These are phyloP conservation scores for Debaryomycetaceae sp. DNA, from an alignment of 1,139 yeast species.

Conservation along the genomic window DNA sequence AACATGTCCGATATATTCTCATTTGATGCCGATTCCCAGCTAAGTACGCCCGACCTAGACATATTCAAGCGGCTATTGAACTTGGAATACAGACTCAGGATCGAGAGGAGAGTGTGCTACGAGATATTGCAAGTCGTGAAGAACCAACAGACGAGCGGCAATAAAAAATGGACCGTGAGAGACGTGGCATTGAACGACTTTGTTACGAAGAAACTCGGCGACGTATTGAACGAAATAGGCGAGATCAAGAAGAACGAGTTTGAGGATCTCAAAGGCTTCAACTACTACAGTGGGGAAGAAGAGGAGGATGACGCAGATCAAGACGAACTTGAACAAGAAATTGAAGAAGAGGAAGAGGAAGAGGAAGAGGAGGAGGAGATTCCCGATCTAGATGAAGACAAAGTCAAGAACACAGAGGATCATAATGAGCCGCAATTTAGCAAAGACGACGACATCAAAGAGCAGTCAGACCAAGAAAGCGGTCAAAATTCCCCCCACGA, in stretches of 20 bases:
- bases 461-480: conserved; percentile 7
- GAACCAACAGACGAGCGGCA: conserved; percentile 27
- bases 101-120: conserved; percentile 32
- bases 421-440: neutral
- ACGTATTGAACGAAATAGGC: conserved; percentile 29
- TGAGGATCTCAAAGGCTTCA: conserved; percentile 17
- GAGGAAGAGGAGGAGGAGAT: conserved; percentile 9
- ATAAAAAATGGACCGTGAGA: conserved; percentile 39
- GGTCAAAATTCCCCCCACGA: conserved; percentile 4
- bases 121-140: conserved; percentile 34
- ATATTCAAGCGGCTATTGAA: conserved; percentile 30
- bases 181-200: conserved; percentile 39
- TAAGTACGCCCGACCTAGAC: conserved; percentile 29
- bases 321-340: conserved; percentile 7
- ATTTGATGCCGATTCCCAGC: conserved; percentile 19
- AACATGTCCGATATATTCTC: conserved; percentile 25
- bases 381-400: conserved; percentile 8
- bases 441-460: conserved; percentile 4
- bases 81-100: conserved; percentile 31
- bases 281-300: conserved; percentile 11
- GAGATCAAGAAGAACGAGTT: conserved; percentile 23
- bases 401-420: conserved; percentile 6
- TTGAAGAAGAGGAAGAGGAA: conserved; percentile 11
- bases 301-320: conserved; percentile 10
- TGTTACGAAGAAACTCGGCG: conserved; percentile 27